A percentile compares a stretch with the other conserved stretches of the same genome.
Evolutionary conservation across 352 stramenopile species (phyloP).

Genomic region (Phytophthora sansomeana): DNA sequence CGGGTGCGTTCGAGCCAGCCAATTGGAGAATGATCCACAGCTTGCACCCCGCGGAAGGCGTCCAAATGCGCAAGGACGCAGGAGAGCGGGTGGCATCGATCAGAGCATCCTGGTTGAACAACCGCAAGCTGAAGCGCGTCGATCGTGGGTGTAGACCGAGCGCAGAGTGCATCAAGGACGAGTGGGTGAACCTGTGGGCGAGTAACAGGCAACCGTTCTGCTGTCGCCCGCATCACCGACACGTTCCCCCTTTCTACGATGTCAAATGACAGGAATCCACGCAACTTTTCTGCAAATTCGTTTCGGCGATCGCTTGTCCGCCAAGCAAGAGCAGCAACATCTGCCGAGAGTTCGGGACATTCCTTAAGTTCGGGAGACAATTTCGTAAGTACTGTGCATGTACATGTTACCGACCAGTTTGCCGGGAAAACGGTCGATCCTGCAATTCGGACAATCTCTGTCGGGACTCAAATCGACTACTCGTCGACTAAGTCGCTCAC

Average conservation of each 20-base stretch:
- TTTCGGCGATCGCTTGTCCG: conserved; percentile 27
- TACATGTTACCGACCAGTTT: not conserved
- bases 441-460: no score
- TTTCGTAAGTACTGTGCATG: conserved; percentile 3
- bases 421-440: not conserved
- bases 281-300: conserved; percentile 12
- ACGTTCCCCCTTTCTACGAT: conserved; percentile 18
- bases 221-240: no score
- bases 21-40: conserved; percentile 31
- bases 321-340: no score
- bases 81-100: conserved; percentile 24
- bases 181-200: conserved; percentile 25
- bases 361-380: not conserved
- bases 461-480: not conserved
- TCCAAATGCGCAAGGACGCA: not conserved
- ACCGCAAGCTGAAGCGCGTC: conserved; percentile 27
- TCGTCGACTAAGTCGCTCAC: not conserved
- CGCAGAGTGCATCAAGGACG: conserved; percentile 20
- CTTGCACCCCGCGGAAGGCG: conserved; percentile 8
- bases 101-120: conserved; percentile 37
- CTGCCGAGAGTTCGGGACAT: not conserved
- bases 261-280: conserved; percentile 1
- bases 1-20: conserved; percentile 18
- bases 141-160: conserved; percentile 32
- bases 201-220: conserved; percentile 6